Base-by-base conservation (phyloP, 2,329 filamentous ascomycete species). In the Trichoderma harzianum region DNA sequence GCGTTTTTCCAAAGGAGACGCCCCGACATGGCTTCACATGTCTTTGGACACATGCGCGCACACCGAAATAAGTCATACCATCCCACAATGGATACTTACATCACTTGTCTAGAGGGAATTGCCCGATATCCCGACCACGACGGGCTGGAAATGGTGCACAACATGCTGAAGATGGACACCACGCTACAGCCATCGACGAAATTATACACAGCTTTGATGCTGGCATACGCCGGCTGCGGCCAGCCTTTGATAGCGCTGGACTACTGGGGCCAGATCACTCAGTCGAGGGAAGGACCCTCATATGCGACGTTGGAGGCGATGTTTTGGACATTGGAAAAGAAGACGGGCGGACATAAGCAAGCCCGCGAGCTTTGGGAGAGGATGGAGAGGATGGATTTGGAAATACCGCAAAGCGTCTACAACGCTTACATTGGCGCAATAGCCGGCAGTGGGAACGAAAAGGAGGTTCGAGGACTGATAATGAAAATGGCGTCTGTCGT, bases 11-110 rank as follows among this genome's bases (percentile, higher is more conserved):
- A 86, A 8, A 91, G 94, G 51, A 86, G 88, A 32, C 90, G 94
- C 12, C 87, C 93, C 14, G 95, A 98, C 77, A 94, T 98, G 87
- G 95, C 93, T 3, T 90, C 90, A 61, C 87, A 94, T 73, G 90
- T 97, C 39, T 98, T 99, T 81, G 93, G 93, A 16, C 93, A 98
- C 79, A 98, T 98, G 95, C 92, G 94, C n/a, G 87, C 92, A 65
- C 91, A 94, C 74, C 85, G 87, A 28, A 88, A 91, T 71, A 83
- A 83, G 3, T 82, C 84, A 1, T 88, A 89, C 26, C 89, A 92
- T 1, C 94, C 96, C 0, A 91, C 86, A 3, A 81, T 88, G 11
- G 90, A 93, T 58, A 92, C 92, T 6, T 99, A 99, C 78, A 87
- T 93, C 4, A 83, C 86, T 39, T 95, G 91, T 73, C 91, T 98